Evolutionary conservation across 192 early-diverging fungal genomes (phyloP), one percentile per base, ranked within the genome.

Genomic region (Fimicolochytrium jonesii): DNA sequence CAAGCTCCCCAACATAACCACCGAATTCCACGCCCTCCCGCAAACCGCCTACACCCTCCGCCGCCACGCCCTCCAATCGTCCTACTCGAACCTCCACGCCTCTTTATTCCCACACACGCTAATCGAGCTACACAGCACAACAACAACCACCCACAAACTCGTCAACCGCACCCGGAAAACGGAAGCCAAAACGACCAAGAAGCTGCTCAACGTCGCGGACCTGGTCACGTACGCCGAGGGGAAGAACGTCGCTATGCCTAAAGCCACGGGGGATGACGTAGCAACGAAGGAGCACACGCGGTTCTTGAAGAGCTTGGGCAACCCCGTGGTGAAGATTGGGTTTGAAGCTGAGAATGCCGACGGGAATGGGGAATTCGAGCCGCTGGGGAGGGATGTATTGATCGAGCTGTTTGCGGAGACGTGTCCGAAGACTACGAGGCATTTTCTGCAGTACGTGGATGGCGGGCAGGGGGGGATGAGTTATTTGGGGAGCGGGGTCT

Each of bases 361-460:
- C 13, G 46, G 46, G 9, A 39, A 39, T 11, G 10, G 9, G 17
- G 17, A 17, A 9, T 36, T 36, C 2, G 15, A 37, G 34, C 33
- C 53, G 33, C 53, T 55, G 53, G 53, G 53, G 25, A 20, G 22
- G 41, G 17, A 26, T n/a, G 3, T 61, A 31, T 6, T 61, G 31
- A 30, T 72, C 20, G 61, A 77, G 62, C 48, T 77, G n/a, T 68
- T 55, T 46, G 57, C 33, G 20, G 62, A 70, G 11, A 58, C 69
- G n/a, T 72, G 66, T 26, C 75, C 75, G 2, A 46, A 44, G 32
- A 61, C 69, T 1, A 55, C 52, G 3, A 56, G 9, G 11, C 68
- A 68, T 47, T 77, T 77, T 32, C 33, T 77, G 41, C 29, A 42
- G 13, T 70, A 60, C 31, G 64, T 77, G n/a, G 43, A 22, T 17